Base-by-base conservation (phyloP, 805 yeast genomes). In the Metschnikowia aberdeeniae region DNA sequence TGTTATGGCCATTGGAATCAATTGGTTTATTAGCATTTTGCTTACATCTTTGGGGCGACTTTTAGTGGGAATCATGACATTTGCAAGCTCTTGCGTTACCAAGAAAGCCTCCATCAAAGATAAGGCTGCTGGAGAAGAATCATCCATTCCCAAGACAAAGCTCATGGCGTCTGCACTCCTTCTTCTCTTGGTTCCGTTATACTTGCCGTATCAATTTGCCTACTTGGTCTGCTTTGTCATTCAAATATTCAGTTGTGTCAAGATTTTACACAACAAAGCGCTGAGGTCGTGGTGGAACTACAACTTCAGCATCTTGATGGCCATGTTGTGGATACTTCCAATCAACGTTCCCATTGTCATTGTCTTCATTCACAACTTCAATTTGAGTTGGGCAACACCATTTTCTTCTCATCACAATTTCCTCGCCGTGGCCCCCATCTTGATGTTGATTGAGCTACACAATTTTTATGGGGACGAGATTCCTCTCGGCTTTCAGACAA, bases 371-470 rank as follows among this genome's bases (percentile, higher is more conserved):
- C 96, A 87, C 57, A 86, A 89, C 57, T 70, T 89, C 47, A 75
- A 85, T 1, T 74, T 88, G 14, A 78, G 75, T 53, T 87, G 96
- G 95, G 77, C 74, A 44, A 86, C 93, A 0, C 89, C 95, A 13
- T 89, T 89, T 58, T 78, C 86, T 5, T 84, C 96, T 0, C 95
- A 89, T 61, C 96, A 90, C 61, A 89, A 88, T 58, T 69, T 86
- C 34, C 62, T 89, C 43, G 85, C 96, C 0, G 77, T 89, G 20
- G 66, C 84, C 11, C 96, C 97, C 0, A 80, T 86, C 1, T 71
- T 89, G 7, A 48, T 82, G 8, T 58, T 86, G 33, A 76, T 78
- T 36, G 84, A 80, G 53, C 64, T 72, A 38, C 75, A 83, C 56
- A 72, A 70, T 27, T 46, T 48, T 31, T 45, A 19, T 31, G 42